Evolutionary conservation across 768 basidiomycete species (phyloP).

Genomic region (Mycena maculata): DNA sequence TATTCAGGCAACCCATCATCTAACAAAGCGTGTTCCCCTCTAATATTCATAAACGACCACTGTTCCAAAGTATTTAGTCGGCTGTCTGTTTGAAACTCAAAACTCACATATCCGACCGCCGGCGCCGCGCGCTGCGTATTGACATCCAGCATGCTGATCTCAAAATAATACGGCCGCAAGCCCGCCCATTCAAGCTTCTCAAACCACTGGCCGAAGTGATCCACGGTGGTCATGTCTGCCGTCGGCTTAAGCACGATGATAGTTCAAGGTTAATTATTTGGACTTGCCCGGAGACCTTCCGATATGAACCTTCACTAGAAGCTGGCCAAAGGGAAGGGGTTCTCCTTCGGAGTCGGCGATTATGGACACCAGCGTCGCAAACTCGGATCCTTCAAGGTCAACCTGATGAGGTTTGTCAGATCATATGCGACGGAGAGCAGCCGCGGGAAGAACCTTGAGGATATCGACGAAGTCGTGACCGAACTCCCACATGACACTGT

Average conservation of each 20-base stretch:
- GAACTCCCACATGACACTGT: slow-evolving; percentile 55
- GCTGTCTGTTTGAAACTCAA: too few species aligned
- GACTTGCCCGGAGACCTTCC: slow-evolving; percentile 27
- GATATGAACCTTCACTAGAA: slow-evolving; percentile 35
- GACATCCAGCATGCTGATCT: slow-evolving; percentile 30
- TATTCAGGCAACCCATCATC: slow-evolving; percentile 29
- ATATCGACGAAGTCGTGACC: slow-evolving; percentile 39
- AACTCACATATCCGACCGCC: slow-evolving; percentile 28
- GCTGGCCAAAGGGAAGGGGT: slow-evolving; percentile 59
- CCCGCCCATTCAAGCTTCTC: slow-evolving; percentile 29
- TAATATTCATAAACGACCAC: slow-evolving; percentile 30
- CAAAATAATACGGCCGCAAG: slow-evolving; percentile 27
- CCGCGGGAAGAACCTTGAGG: slow-evolving; percentile 9
- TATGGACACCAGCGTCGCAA: slow-evolving; percentile 55
- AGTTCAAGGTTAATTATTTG: background rate
- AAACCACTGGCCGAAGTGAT: slow-evolving; percentile 27
- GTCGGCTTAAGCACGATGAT: background rate
- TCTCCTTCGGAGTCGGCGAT: slow-evolving; percentile 51
- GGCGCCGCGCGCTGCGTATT: slow-evolving; percentile 28
- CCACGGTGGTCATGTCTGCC: slow-evolving; percentile 31
- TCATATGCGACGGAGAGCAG: too few species aligned
- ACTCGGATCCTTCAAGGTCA: slow-evolving; percentile 63
- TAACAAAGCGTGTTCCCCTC: slow-evolving; percentile 28
- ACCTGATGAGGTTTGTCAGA: slow-evolving; percentile 37
- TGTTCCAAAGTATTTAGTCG: background rate